Evolutionary conservation across 768 basidiomycete species (phyloP).

Genomic region (Lactarius psammicola): DNA sequence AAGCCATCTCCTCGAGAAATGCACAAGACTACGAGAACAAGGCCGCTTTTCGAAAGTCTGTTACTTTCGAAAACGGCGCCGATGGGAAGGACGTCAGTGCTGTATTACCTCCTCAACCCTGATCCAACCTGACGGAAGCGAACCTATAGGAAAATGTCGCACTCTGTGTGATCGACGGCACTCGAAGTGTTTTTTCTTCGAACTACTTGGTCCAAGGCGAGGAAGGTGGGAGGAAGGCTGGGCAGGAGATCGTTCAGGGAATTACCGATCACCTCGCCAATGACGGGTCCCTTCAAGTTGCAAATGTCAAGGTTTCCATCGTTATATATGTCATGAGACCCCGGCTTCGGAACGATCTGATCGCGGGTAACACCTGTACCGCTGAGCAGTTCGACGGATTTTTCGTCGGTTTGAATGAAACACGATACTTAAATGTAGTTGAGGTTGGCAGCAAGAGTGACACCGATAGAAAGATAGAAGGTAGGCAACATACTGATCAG

Average conservation of each 20-base stretch:
- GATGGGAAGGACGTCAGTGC: neutral
- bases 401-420: conserved; percentile 22
- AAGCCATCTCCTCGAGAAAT: conserved; percentile 18
- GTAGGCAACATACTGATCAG: conserved; percentile 1
- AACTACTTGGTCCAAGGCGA: conserved; percentile 14
- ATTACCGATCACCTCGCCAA: conserved; percentile 10
- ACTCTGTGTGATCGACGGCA: conserved; percentile 27
- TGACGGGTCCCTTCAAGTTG: conserved; percentile 10
- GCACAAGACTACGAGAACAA: conserved; percentile 8
- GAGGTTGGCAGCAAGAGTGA: conserved; percentile 24
- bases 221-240: conserved; percentile 22
- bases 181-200: conserved; percentile 20
- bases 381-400: conserved; percentile 23
- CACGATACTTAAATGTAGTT: conserved; percentile 15
- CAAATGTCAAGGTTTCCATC: conserved; percentile 9
- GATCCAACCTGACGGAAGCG: neutral
- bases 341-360: conserved; percentile 20
- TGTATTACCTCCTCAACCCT: neutral
- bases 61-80: neutral
- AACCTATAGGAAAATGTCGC: conserved; percentile 5
- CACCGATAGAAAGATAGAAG: conserved; percentile 22
- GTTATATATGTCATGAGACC: conserved; percentile 18
- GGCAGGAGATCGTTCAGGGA: conserved; percentile 18
- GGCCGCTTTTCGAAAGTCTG: neutral
- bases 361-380: conserved; percentile 5